phyloP scores from a whole-genome alignment of 164 flowering plant genomes.

The Houttuynia cordata region DNA sequence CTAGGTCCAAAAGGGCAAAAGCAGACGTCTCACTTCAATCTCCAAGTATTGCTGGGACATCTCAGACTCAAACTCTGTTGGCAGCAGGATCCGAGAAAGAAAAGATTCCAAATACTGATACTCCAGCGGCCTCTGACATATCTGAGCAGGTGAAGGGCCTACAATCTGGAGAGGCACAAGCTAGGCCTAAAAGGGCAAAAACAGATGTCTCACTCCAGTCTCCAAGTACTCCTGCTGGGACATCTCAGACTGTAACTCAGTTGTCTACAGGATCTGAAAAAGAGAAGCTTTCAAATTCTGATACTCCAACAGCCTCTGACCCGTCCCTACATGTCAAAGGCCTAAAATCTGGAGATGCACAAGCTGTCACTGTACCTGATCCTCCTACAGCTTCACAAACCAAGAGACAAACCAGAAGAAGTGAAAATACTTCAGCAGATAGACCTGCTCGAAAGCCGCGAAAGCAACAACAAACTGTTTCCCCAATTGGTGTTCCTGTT shows the following conservation, averaged over 20 bases:
- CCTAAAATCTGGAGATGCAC: conserved; percentile 15
- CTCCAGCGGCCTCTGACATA: conserved; percentile 15
- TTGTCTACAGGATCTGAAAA: conserved; percentile 15
- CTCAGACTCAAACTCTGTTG: conserved; percentile 17
- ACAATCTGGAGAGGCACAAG: conserved; percentile 25
- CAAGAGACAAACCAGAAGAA: conserved; percentile 33
- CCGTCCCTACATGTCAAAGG: conserved; percentile 11
- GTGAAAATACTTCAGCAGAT: conserved; percentile 26
- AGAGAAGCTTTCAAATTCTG: conserved; percentile 7
- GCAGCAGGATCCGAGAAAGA: conserved; percentile 18
- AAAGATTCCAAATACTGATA: conserved; percentile 5
- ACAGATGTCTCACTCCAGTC: conserved; percentile 20
- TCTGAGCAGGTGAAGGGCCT: conserved; percentile 10
- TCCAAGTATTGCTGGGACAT: conserved; percentile 11
- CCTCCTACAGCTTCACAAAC: conserved; percentile 21
- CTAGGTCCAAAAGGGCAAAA: conserved; percentile 67
- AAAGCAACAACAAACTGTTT: conserved; percentile 25
- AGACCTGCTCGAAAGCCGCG: conserved; percentile 45
- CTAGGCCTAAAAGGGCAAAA: conserved; percentile 68
- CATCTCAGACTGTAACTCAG: conserved; percentile 20
- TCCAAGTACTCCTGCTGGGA: conserved; percentile 7
- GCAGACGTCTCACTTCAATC: conserved; percentile 20
- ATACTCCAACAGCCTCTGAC: conserved; percentile 15
- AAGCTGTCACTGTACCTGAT: conserved; percentile 4
- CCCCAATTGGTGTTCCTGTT: conserved; percentile 9